Evolutionary conservation across 2,329 filamentous ascomycete species (phyloP).

Genomic region (Rhytidhysteron rufulum): DNA sequence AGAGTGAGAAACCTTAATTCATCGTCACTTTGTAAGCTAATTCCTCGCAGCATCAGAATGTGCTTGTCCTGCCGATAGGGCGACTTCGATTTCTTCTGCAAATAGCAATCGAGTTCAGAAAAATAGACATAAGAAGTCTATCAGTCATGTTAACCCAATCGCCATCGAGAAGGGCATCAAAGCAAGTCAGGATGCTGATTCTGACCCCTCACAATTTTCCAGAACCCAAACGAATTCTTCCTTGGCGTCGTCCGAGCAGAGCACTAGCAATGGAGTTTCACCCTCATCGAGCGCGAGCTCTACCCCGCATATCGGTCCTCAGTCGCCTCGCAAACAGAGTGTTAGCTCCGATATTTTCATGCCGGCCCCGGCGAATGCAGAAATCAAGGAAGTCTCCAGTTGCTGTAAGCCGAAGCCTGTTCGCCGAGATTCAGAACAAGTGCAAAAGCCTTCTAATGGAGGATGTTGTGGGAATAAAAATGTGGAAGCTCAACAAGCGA

Average conservation of each 20-base stretch:
- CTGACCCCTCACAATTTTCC: constrained; percentile 26
- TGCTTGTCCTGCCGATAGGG: constrained; percentile 30
- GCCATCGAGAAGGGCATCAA: constrained; percentile 33
- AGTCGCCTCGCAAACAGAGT: constrained; percentile 17
- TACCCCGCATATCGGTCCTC: constrained; percentile 29
- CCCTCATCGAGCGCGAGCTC: constrained; percentile 34
- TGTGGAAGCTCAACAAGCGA: constrained; percentile 13
- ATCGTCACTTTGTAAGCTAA: neutral
- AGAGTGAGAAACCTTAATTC: constrained; percentile 16
- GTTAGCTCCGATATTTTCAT: constrained; percentile 4
- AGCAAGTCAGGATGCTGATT: constrained; percentile 25
- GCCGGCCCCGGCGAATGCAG: too few species aligned
- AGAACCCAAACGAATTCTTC: constrained; percentile 24
- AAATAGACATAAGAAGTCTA: constrained; percentile 22
- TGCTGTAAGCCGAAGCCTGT: constrained; percentile 30
- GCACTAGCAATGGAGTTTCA: constrained; percentile 28
- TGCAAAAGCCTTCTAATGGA: constrained; percentile 13
- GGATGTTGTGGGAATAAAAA: constrained; percentile 29
- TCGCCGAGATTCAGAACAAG: neutral
- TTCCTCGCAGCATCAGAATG: constrained; percentile 28
- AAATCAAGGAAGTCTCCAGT: constrained; percentile 14
- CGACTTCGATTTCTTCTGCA: constrained; percentile 10
- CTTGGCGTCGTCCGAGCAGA: constrained; percentile 19
- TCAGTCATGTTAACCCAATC: constrained; percentile 19
- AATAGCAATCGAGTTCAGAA: constrained; percentile 31